Percentiles rank a stretch among this genome's conserved stretches.
Evolutionary conservation across 129 eudicot genomes (phyloP).

Genomic region (Centrapalus pauciflorus): DNA sequence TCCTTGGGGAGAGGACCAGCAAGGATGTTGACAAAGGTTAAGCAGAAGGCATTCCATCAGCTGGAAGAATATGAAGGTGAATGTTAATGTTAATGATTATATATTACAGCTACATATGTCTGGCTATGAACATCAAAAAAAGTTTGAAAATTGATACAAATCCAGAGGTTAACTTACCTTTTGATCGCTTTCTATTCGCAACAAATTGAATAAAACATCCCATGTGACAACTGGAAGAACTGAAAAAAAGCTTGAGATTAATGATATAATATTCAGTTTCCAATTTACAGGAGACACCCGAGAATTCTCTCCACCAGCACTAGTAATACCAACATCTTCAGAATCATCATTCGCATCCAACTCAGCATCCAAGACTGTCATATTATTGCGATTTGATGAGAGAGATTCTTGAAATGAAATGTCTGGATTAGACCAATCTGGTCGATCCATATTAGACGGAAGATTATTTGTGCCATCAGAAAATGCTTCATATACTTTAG

Average conservation of each 20-base stretch:
- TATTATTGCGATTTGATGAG: constrained; percentile 31
- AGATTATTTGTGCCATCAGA: constrained; percentile 29
- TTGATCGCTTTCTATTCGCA: constrained; percentile 57
- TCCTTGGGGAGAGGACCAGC: constrained; percentile 64
- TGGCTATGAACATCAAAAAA: neutral
- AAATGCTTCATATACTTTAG: constrained; percentile 53
- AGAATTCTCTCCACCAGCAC: constrained; percentile 37
- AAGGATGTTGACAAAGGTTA: constrained; percentile 76
- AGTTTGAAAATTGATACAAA: neutral
- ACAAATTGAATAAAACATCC: constrained; percentile 62
- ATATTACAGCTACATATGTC: neutral
- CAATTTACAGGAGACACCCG: constrained; percentile 35
- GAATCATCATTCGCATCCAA: constrained; percentile 63
- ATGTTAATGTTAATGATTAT: neutral
- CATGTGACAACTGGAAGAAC: constrained; percentile 74
- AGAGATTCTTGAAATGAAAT: constrained; percentile 29
- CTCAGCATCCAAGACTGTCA: constrained; percentile 62
- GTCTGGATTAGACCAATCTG: constrained; percentile 31
- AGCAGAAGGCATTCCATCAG: constrained; percentile 43
- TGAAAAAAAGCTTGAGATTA: constrained; percentile 59
- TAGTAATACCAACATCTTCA: constrained; percentile 38
- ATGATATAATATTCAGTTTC: constrained; percentile 51
- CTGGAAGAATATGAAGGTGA: constrained; percentile 28
- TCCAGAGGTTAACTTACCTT: constrained; percentile 34
- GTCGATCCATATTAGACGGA: constrained; percentile 28